phyloP scores from a whole-genome alignment of 2,329 filamentous ascomycete genomes.

The Fusarium stilboides region DNA sequence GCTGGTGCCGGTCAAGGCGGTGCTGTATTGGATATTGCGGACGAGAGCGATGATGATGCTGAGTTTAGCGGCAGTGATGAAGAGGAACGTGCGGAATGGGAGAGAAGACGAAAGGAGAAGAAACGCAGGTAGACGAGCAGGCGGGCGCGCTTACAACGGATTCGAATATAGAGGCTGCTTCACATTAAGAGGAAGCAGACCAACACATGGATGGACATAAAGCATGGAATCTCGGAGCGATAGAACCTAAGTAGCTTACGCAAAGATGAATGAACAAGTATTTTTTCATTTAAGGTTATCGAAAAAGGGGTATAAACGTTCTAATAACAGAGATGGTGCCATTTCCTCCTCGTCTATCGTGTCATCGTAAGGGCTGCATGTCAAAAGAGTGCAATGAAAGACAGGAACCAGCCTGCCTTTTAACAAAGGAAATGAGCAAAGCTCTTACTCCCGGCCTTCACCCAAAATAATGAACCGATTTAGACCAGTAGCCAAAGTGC shows the following conservation, averaged over 20 bases:
- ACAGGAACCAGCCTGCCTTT: constrained; percentile 39
- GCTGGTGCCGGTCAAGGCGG: constrained; percentile 19
- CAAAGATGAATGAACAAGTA: constrained; percentile 47
- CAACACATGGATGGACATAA: constrained; percentile 35
- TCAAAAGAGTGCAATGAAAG: constrained; percentile 11
- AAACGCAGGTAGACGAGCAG: constrained; percentile 38
- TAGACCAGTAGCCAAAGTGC: constrained; percentile 39
- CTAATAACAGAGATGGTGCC: constrained; percentile 23
- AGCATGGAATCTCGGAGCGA: constrained; percentile 45
- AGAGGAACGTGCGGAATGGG: constrained; percentile 74
- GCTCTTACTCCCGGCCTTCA: background rate
- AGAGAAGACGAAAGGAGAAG: constrained; percentile 65
- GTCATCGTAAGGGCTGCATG: constrained; percentile 19
- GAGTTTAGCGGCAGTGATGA: constrained; percentile 77
- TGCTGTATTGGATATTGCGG: constrained; percentile 41
- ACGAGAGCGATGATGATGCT: constrained; percentile 66
- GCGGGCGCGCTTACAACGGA: constrained; percentile 21
- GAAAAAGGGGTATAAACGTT: constrained; percentile 44
- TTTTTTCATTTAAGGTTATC: constrained; percentile 46
- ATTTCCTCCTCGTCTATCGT: constrained; percentile 29
- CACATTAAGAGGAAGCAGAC: constrained; percentile 21
- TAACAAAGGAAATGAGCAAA: constrained; percentile 20
- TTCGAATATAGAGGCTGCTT: constrained; percentile 36
- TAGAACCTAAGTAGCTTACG: constrained; percentile 46
- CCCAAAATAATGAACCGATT: constrained; percentile 2